Percentiles rank a stretch among this genome's conserved stretches.
Conservation (phyloP, 2,329 filamentous ascomycete genomes). For the Shiraia sp. region DNA sequence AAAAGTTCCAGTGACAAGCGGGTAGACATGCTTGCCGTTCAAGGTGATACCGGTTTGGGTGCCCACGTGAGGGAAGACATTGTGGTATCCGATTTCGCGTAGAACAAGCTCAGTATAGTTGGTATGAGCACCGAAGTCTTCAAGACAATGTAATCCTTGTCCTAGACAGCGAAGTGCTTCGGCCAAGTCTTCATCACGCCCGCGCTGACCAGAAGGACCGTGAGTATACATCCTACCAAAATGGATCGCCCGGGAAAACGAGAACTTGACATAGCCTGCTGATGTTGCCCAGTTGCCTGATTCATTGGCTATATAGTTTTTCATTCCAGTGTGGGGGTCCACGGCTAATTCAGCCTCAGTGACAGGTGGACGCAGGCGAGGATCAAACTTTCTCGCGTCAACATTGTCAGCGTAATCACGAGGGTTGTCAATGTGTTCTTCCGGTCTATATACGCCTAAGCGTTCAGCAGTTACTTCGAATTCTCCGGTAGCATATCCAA, state of each 20-base stretch:
- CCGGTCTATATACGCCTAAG: slow-evolving; percentile 53
- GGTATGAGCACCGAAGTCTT: slow-evolving; percentile 60
- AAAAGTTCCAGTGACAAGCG: slow-evolving; percentile 60
- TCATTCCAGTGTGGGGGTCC: slow-evolving; percentile 69
- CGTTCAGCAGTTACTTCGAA: slow-evolving; percentile 60
- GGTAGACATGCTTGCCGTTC: slow-evolving; percentile 53
- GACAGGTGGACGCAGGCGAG: slow-evolving; percentile 79
- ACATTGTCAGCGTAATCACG: slow-evolving; percentile 62
- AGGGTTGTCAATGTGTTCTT: slow-evolving; percentile 54
- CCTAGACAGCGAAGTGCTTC: slow-evolving; percentile 57
- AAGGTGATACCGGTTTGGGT: slow-evolving; percentile 51
- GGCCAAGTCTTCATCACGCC: slow-evolving; percentile 50
- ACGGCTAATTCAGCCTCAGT: slow-evolving; percentile 50
- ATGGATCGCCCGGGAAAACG: slow-evolving; percentile 53
- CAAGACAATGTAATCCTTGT: slow-evolving; percentile 57
- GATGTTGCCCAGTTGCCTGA: slow-evolving; percentile 86
- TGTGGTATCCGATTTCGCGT: slow-evolving; percentile 54
- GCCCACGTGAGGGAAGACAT: slow-evolving; percentile 59
- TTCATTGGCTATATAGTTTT: slow-evolving; percentile 98
- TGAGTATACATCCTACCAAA: slow-evolving; percentile 53
- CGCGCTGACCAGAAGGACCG: slow-evolving; percentile 46
- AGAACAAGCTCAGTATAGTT: slow-evolving; percentile 60
- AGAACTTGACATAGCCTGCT: slow-evolving; percentile 70
- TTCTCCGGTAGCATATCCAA: slow-evolving; percentile 60
- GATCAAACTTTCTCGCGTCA: slow-evolving; percentile 82